Base-by-base conservation (phyloP, 331 rosid genomes). In the Telfairia occidentalis region DNA sequence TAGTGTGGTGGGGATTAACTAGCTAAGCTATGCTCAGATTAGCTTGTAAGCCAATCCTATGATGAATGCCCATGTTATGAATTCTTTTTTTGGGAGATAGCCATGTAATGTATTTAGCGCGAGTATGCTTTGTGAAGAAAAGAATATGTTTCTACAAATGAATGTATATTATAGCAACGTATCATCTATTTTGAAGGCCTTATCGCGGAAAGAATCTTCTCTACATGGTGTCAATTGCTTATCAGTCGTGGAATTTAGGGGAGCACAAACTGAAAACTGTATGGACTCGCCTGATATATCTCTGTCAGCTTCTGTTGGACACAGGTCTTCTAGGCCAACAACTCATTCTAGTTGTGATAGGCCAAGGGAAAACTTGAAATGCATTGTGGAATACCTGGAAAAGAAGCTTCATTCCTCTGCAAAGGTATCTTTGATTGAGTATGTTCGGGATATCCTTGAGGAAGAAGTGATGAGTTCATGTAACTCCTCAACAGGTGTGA, bases 321-420 rank as follows among this genome's bases (percentile, higher is more conserved):
- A 67, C 81, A 82, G 82, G 45, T 76, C 78, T 37, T 48, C 80
- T 37, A 76, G 77, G 69, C 81, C 78, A 71, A 81, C 64, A 60
- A 79, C 72, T 18, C 72, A 74, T 43, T 73, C 86, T 45, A 30
- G 69, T 76, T 57, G 80, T 59, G 70, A 81, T 42, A 32, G 26
- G 40, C 73, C 71, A 59, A 45, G 70, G 35, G 83, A 72, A 80
- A 84, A 84, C 78, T 66, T 91, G 77, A 74, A 84, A 43, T 75
- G 75, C 76, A 83, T 88, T 59, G 53, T 87, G 72, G 83, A 90
- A 78, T 74, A 76, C 63, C 86, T 91, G 78, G 93, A 90, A 83
- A 76, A 83, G 18, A 87, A 90, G 83, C 97, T 95, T 75, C 89
- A 91, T 73, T 73, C 70, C 71, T 90, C 92, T 85, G 85, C 90